Base-by-base conservation (phyloP, 352 stramenopile genomes). In the Pythium utonaiense region DNA sequence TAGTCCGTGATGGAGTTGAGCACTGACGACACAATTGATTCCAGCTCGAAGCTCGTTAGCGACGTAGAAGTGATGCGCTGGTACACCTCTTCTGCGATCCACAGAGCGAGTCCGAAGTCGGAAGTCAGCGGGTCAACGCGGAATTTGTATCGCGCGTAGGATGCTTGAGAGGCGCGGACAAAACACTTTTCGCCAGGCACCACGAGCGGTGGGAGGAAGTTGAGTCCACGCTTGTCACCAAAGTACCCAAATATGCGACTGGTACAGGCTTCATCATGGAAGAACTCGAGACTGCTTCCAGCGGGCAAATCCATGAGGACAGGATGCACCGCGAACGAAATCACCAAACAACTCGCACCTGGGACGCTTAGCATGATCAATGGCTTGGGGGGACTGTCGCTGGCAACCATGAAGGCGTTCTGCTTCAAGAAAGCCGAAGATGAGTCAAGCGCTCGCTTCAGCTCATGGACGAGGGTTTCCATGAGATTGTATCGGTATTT, bases 121-220 rank as follows among this genome's bases (percentile, higher is more conserved):
- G 74, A 63, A 9, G 78, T 87, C 16, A 93, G 65, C 8, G 78
- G 71, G 65, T 88, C 75, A 16, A 91, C 83, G 48, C 79, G 79
- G 62, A 93, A 87, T 58, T 93, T 93, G 67, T 93, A 93, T 24
- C 81, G 74, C 24, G 80, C 80, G 44, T 90, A 93, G 14, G 73
- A 59, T 8, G 75, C 79, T 36, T 89, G 74, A 3, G 75, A 76
- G 6, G 83, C 78, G 41, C 78, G 77, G 17, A 90, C 74, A 53
- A 80, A 93, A 57, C 83, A 91, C 28, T 62, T 67, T 40, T 90
- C 78, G 10, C 79, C 76, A 13, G 75, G 62, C 14, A 93, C 62
- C 3, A 89, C 69, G 2, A 93, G 60, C 14, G 80, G 74, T 13
- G 81, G 78, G 3, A 93, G 60, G 52, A 86, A 84, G 48, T 73